Conservation (phyloP, 176 grass and related monocot species). For the Secale cereale region DNA sequence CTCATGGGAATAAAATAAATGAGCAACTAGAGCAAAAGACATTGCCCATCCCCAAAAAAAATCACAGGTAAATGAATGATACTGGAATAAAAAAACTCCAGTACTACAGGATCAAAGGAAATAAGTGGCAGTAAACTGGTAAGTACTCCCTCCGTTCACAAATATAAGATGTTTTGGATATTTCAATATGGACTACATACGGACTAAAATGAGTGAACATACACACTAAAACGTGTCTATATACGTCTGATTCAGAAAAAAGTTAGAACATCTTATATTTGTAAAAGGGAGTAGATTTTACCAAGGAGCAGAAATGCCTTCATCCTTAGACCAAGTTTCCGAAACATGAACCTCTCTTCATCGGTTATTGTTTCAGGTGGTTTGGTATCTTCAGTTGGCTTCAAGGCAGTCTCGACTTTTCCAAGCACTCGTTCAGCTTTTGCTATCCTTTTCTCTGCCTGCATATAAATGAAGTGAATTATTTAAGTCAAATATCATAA, state of each 20-base stretch:
- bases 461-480: conserved; percentile 16
- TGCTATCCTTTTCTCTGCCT: conserved; percentile 75
- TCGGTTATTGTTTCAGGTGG: conserved; percentile 78
- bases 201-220: too few species aligned
- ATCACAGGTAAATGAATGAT: neutral
- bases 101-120: conserved; percentile 2
- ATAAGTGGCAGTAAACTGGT: neutral
- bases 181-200: too few species aligned
- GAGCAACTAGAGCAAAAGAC: conserved; percentile 5
- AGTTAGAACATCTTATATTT: too few species aligned
- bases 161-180: too few species aligned
- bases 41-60: conserved; percentile 13
- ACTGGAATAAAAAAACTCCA: neutral
- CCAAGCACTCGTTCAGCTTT: conserved; percentile 74
- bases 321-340: conserved; percentile 93
- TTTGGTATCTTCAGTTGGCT: conserved; percentile 47
- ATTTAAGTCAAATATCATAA: conserved; percentile 9
- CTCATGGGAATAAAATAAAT: neutral
- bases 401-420: conserved; percentile 88
- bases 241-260: too few species aligned
- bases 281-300: conserved; percentile 20
- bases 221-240: too few species aligned
- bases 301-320: conserved; percentile 91
- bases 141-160: neutral
- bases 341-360: conserved; percentile 95